Evolutionary conservation across 2,329 filamentous ascomycete genomes (phyloP), one percentile per base, ranked within the genome.

Genomic region (Cytospora leucostoma): DNA sequence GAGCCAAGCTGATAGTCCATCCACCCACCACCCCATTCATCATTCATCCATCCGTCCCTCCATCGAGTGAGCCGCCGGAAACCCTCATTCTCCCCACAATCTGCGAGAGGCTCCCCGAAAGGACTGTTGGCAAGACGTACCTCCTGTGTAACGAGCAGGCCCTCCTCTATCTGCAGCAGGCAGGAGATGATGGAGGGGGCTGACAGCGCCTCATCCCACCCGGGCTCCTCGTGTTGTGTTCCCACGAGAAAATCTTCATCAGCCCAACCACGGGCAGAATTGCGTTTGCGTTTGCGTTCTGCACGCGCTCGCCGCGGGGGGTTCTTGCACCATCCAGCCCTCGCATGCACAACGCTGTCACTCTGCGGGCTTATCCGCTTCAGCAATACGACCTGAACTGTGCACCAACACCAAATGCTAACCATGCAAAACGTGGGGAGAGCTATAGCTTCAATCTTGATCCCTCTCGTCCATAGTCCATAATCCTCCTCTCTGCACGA

Each of bases 1-100:
- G 38, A 61, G 59, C 59, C 59, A 61, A 38, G 38, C 13, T 33
- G 38, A 61, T n/a, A 55, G 27, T 34, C n/a, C 27, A 27, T 27
- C 27, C 27, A 27, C 27, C 27, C 27, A n/a, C n/a, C n/a, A n/a
- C n/a, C n/a, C n/a, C n/a, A n/a, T n/a, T n/a, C n/a, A n/a, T n/a
- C 27, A 27, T 27, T 27, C 27, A 2, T 27, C 27, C 27, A 27
- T 27, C 27, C 27, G 27, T 27, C 4, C 27, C 27, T 44, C n/a
- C n/a, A 21, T 47, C 40, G 7, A 21, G 44, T 19, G 27, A 27
- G 27, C 27, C 7, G 44, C 44, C n/a, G 44, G 44, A 47, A 47
- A 47, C 44, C 11, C 44, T 13, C 35, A 10, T 13, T 13, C 35
- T 13, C 6, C 8, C 21, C n/a, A 10, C n/a, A 8, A 19, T 47